phyloP scores from a whole-genome alignment of 2,329 filamentous ascomycete species.

The Corynespora cassiicola region DNA sequence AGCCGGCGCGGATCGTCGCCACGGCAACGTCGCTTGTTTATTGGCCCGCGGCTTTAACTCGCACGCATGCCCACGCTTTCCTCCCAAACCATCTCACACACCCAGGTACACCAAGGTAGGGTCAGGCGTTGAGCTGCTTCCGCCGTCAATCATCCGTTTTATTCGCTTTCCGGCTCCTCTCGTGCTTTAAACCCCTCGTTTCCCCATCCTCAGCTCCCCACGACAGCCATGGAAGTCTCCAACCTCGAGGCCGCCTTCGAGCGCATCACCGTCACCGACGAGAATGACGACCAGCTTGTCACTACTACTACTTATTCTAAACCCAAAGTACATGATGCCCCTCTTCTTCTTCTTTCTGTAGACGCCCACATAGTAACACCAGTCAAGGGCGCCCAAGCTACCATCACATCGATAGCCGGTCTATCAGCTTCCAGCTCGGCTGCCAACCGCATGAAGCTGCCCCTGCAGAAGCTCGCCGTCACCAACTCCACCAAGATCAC shows the following conservation, averaged over 20 bases:
- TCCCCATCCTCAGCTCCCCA: slow-evolving; percentile 13
- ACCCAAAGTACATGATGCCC: slow-evolving; percentile 68
- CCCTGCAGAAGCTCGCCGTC: slow-evolving; percentile 83
- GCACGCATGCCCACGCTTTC: no score
- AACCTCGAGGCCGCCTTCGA: slow-evolving; percentile 87
- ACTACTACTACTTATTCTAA: slow-evolving; percentile 70
- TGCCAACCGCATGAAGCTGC: slow-evolving; percentile 71
- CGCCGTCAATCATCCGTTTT: no score
- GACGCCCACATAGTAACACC: slow-evolving; percentile 26
- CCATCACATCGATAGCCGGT: slow-evolving; percentile 55
- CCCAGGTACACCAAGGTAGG: no score
- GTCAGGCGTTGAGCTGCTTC: no score
- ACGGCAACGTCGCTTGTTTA: slow-evolving; percentile 21
- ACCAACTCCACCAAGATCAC: slow-evolving; percentile 66
- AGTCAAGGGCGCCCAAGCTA: slow-evolving; percentile 54
- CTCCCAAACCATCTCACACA: no score
- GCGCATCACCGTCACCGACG: slow-evolving; percentile 86
- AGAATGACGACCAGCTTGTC: slow-evolving; percentile 70
- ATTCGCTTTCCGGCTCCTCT: slow-evolving; percentile 2
- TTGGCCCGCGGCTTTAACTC: no score
- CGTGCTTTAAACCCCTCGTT: slow-evolving; percentile 2
- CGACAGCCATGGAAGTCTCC: slow-evolving; percentile 69
- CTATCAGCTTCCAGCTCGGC: slow-evolving; percentile 50
- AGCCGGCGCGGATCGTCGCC: slow-evolving; percentile 8
- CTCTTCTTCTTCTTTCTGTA: slow-evolving; percentile 1